Percentiles rank a stretch among this genome's conserved stretches.
These are phyloP conservation scores for Penicillium sp. DNA, from an alignment of 2,329 filamentous ascomycete species.

Conservation along the genomic window DNA sequence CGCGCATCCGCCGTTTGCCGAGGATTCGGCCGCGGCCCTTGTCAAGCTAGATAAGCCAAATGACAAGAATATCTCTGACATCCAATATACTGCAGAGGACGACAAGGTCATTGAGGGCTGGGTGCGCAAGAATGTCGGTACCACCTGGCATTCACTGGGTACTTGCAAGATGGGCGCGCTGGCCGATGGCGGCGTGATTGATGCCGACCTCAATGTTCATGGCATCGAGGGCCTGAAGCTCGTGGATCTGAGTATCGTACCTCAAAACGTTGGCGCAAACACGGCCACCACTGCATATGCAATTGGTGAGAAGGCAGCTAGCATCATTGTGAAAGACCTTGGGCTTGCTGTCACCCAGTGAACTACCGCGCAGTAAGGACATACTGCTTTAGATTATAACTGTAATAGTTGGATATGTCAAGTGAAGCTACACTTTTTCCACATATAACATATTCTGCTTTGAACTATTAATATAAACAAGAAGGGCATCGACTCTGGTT, in stretches of 20 bases:
- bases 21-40: constrained; percentile 59
- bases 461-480: too few species aligned
- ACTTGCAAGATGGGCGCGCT: constrained; percentile 81
- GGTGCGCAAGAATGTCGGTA: constrained; percentile 60
- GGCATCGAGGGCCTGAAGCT: constrained; percentile 75
- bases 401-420: too few species aligned
- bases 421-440: too few species aligned
- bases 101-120: constrained; percentile 64
- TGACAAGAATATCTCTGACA: constrained; percentile 1
- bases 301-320: constrained; percentile 3
- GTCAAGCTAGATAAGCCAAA: constrained; percentile 4
- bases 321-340: constrained; percentile 2
- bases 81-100: constrained; percentile 60
- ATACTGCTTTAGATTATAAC: not conserved
- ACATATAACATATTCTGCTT: too few species aligned
- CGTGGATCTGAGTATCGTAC: constrained; percentile 71
- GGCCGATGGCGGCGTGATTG: constrained; percentile 69
- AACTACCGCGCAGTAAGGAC: not conserved
- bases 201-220: constrained; percentile 74
- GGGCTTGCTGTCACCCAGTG: constrained; percentile 1
- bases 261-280: constrained; percentile 72
- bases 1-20: constrained; percentile 70
- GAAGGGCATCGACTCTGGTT: not conserved
- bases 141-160: constrained; percentile 66
- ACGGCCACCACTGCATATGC: constrained; percentile 44